Percentiles rank a stretch among this genome's conserved stretches.
These are phyloP conservation scores for Neofusicoccum umdonicola DNA, from an alignment of 2,329 filamentous ascomycete genomes.

Conservation along the genomic window DNA sequence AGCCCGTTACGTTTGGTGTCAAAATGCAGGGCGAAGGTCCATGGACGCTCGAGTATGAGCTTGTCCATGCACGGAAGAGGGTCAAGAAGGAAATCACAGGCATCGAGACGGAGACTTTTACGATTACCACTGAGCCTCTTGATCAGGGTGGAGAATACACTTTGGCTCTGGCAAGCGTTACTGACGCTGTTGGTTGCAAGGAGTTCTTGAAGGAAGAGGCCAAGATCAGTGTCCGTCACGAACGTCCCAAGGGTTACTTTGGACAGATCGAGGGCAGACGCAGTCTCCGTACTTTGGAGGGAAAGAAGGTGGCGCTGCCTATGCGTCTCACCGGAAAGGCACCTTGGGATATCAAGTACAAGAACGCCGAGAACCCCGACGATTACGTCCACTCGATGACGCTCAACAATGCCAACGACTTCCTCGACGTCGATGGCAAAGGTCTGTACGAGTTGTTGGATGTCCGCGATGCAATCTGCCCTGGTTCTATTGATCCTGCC, in stretches of 20 bases:
- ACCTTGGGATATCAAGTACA: slow-evolving; percentile 79
- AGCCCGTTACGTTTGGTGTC: slow-evolving; percentile 72
- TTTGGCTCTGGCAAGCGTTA: slow-evolving; percentile 78
- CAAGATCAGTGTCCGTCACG: slow-evolving; percentile 81
- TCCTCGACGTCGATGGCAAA: slow-evolving; percentile 56
- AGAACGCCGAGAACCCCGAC: slow-evolving; percentile 57
- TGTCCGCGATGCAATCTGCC: slow-evolving; percentile 76
- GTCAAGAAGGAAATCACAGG: slow-evolving; percentile 64
- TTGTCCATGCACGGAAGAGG: slow-evolving; percentile 84
- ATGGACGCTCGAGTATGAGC: slow-evolving; percentile 87
- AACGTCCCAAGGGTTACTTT: slow-evolving; percentile 83
- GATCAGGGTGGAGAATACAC: slow-evolving; percentile 86
- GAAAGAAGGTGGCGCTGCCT: slow-evolving; percentile 70
- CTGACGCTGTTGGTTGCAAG: slow-evolving; percentile 83
- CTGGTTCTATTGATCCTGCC: slow-evolving; percentile 71
- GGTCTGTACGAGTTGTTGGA: slow-evolving; percentile 79
- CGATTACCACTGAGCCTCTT: slow-evolving; percentile 72
- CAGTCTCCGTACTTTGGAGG: slow-evolving; percentile 72
- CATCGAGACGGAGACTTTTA: slow-evolving; percentile 63
- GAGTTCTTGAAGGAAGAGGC: slow-evolving; percentile 80
- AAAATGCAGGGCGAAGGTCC: slow-evolving; percentile 77
- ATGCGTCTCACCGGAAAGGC: slow-evolving; percentile 80
- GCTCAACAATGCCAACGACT: slow-evolving; percentile 63
- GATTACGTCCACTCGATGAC: slow-evolving; percentile 41
- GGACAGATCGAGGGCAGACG: slow-evolving; percentile 80